A percentile compares a stretch with the other conserved stretches of the same genome.
Evolutionary conservation across 2,329 filamentous ascomycete genomes (phyloP).

Genomic region (Drechslerella stenobrocha): DNA sequence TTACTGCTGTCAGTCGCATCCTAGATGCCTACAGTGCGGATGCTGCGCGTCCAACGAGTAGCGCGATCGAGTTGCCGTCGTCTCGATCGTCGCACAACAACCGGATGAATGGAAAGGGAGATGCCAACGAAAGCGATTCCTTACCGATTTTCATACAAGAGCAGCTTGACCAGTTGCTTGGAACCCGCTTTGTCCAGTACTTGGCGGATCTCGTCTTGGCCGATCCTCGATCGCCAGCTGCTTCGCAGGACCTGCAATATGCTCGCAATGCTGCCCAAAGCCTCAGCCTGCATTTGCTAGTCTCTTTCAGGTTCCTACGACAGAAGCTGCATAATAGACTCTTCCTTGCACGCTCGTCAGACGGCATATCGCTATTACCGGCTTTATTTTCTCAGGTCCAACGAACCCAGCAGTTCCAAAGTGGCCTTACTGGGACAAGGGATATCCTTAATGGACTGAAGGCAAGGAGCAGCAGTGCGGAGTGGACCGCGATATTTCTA

Average conservation of each 20-base stretch:
- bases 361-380: slow-evolving; percentile 13
- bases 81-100: not conserved
- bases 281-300: slow-evolving; percentile 18
- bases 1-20: slow-evolving; percentile 10
- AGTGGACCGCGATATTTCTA: slow-evolving; percentile 86
- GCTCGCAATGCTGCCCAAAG: slow-evolving; percentile 12
- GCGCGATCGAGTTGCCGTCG: not conserved
- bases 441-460: slow-evolving; percentile 31
- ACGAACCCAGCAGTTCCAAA: slow-evolving; percentile 14
- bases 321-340: slow-evolving; percentile 36
- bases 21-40: slow-evolving; percentile 11
- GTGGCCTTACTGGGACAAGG: slow-evolving; percentile 3
- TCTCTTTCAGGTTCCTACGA: slow-evolving; percentile 28
- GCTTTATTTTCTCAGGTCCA: slow-evolving; percentile 18
- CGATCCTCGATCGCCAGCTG: not conserved
- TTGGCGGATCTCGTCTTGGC: slow-evolving; percentile 11
- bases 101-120: not conserved
- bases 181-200: slow-evolving; percentile 11
- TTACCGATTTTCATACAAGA: slow-evolving; percentile 14
- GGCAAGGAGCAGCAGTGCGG: slow-evolving; percentile 54
- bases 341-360: slow-evolving; percentile 26
- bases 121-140: not conserved
- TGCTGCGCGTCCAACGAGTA: not conserved
- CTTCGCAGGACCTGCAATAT: not conserved
- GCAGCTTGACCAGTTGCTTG: slow-evolving; percentile 25